Evolutionary conservation across 495 filamentous ascomycete genomes (phyloP), one percentile per base, ranked within the genome.

Genomic region (Articulospora tetracladia): DNA sequence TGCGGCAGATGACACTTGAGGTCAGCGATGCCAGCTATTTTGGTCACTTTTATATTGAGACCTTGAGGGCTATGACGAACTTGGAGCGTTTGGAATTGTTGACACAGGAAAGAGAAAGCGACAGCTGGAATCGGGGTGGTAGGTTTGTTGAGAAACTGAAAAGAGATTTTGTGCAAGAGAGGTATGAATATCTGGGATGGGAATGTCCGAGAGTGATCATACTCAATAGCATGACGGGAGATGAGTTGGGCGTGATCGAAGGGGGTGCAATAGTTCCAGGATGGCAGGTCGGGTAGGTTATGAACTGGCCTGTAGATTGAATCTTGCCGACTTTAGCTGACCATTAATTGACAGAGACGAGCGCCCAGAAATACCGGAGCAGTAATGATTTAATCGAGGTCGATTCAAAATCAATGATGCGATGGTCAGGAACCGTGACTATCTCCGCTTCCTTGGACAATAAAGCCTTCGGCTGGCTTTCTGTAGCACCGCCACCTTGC

Each of bases 1-100:
- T 66, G 4, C 22, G 49, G 34, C 51, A 17, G 3, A 25, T 66
- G 49, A 32, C 57, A 4, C 32, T 66, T 12, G 63, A 66, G 12
- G 52, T 56, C 0, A 26, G 25, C 1, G 63, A 66, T 49, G 17
- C 39, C 3, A 56, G 25, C 2, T 66, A 66, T 54, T 62, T 66
- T 26, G 59, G 50, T 11, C 59, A 66, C 30, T 62, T 56, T 27
- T 20, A 62, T 26, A 62, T 66, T 41, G 59, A 66, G 20, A 52
- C 30, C 2, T 6, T 66, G 4, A 49, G 20, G 17, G 3, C 1
- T 6, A 66, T 66, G 63, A 46, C 41, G 19, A 44, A 25, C 1
- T 26, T 66, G 30, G 6, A 46, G 25, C 32, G 57, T 4, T 22
- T 66, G 30, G 56, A 62, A 6, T 27, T 66, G 13, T 32, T 48